Evolutionary conservation across 306 rosid species (phyloP), one percentile per base, ranked within the genome.

Genomic region (Cucurbita argyrosperma): DNA sequence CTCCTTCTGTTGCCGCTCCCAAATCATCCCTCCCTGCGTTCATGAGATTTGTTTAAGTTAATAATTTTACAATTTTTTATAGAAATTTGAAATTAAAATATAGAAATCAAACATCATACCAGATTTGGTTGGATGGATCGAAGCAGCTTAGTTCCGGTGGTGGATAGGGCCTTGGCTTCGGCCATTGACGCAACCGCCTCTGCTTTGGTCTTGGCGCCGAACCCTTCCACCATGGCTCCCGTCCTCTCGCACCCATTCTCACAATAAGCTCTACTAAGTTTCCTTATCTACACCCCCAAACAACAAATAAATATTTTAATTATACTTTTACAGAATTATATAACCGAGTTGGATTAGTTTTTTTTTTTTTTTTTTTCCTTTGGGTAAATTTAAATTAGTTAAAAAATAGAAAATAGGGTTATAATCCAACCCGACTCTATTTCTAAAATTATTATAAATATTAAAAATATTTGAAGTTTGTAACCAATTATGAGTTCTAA

Each of bases 21-120:
- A 94, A 14, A 53, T 69, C 87, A 90, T 19, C 10, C 87, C 94
- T 59, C 78, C 88, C 94, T 94, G 87, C 90, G 87, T 75, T 81
- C 26, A 42, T 61, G 47, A 45, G 2, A 65, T 42, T 30, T 30
- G 35, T 30, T 30, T 30, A 30, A 30, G 35, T 30, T 30, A 30
- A 2, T 30, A 30, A 30, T 30, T 30, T 30, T 30, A 30, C 35
- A 30, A 30, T 30, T 30, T 30, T 30, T 0, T 30, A 2, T 30
- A 30, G 35, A 30, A 3, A 30, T 30, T 30, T 30, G 1, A 30
- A 30, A 30, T 30, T 30, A 30, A 30, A 30, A 30, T 30, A 30
- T 30, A 30, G 35, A 2, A 30, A 30, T 30, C 1, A 42, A 42
- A 42, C 0, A 13, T 55, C 80, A 79, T 83, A 93, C 98, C 85